Base-by-base conservation (phyloP, 2,329 filamentous ascomycete species). In the Cordyceps tenuipes region DNA sequence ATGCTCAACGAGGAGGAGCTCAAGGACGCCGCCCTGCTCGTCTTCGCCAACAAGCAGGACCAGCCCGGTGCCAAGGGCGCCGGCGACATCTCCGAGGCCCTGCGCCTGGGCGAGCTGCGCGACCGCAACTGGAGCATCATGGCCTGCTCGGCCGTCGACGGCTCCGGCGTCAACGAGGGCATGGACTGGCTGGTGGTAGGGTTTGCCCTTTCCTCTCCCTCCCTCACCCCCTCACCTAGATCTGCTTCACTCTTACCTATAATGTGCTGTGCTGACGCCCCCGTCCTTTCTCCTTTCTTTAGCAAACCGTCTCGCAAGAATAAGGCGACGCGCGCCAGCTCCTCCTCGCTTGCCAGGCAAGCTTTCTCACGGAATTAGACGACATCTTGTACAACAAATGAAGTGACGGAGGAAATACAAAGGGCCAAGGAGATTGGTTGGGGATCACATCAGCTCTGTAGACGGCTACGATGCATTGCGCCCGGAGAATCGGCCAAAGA, bases 41-140 rank as follows among this genome's bases (percentile, higher is more conserved):
- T 99, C 12, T 99, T 97, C 75, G 94, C 94, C 69, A 99, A 99
- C 78, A 99, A 99, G 79, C 94, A 99, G 75, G 94, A 99, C 76
- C 91, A 97, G 75, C 93, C 93, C 2, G 94, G 94, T 19, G 93
- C 94, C 53, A 96, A 96, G 77, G 94, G 93, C 2, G 94, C 94
- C 1, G 94, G 91, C 19, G 94, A 97, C 73, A 99, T 99, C 64
- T 96, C 90, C 60, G 93, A 97, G 76, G 93, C 92, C 53, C 76
- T 99, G 73, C 88, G 88, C 68, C 76, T 99, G 66, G 92, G 91
- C 58, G 91, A 97, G 75, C 78, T 99, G 71, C 88, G 93, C 68
- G 94, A 99, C 74, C 84, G 94, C 69, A 99, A 97, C 80, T 99
- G 94, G 94, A 97, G 91, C 75, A 99, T 99, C 71, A 91, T 99